phyloP scores from a whole-genome alignment of 1,284 basidiomycete species.

The Cutaneotrichosporon dermatis region DNA sequence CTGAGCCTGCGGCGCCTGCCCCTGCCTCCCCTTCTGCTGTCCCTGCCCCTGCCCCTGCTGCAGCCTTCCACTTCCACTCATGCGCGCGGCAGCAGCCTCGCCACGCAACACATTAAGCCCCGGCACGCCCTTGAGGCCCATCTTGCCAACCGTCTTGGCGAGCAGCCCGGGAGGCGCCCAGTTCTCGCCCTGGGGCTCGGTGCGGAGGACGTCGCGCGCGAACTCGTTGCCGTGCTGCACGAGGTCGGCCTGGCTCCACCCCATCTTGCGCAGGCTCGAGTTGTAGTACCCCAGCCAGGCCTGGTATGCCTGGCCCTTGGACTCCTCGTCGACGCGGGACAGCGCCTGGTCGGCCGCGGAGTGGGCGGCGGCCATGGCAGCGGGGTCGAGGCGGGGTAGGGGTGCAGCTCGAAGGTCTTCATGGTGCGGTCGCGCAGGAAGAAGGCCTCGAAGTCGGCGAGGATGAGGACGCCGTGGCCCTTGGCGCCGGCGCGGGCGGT shows the following conservation, averaged over 20 bases:
- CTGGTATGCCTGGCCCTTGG: conserved; percentile 57
- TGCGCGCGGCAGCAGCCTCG: not conserved
- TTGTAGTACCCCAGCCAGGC: conserved; percentile 62
- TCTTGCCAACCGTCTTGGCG: conserved; percentile 59
- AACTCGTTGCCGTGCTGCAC: conserved; percentile 54
- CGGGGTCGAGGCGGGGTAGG: conserved; percentile 22
- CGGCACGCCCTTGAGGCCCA: conserved; percentile 56
- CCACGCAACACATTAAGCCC: conserved; percentile 36
- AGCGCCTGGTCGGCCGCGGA: conserved; percentile 37
- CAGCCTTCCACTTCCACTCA: not conserved
- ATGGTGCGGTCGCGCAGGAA: conserved; percentile 56
- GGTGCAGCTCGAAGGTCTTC: conserved; percentile 49
- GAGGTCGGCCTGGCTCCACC: conserved; percentile 52
- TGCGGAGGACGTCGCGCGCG: conserved; percentile 52
- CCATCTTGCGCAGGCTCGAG: conserved; percentile 48
- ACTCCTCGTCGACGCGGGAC: conserved; percentile 37
- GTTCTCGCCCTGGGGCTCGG: conserved; percentile 39
- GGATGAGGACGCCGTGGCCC: conserved; percentile 58
- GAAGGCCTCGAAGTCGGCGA: conserved; percentile 56
- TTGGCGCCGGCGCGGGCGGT: conserved; percentile 54
- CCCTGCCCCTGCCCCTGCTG: not conserved
- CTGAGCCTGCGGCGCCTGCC: too few species aligned
- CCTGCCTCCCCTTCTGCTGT: not conserved
- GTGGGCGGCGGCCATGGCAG: conserved; percentile 15
- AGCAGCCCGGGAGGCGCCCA: conserved; percentile 51